Conservation (phyloP, 2,329 filamentous ascomycete genomes). For the Aspergillus caelatus region DNA sequence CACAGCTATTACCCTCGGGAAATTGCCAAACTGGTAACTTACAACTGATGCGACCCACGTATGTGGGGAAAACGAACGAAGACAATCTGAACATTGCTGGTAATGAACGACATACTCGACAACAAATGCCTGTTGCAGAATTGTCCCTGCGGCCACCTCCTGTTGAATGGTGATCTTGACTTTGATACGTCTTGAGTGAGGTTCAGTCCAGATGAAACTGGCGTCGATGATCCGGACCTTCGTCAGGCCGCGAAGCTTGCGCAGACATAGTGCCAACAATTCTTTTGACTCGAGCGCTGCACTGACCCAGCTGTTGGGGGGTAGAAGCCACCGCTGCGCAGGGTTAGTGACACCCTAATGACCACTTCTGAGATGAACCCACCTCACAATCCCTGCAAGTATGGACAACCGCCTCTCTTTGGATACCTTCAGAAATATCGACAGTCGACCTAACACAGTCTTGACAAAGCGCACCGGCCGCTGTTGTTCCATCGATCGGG, state of each 20-base stretch:
- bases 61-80: constrained; percentile 95
- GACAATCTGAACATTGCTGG: constrained; percentile 93
- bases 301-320: constrained; percentile 82
- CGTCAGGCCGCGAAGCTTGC: constrained; percentile 80
- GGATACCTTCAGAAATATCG: constrained; percentile 89
- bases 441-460: constrained; percentile 94
- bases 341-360: background rate
- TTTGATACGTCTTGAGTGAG: constrained; percentile 88
- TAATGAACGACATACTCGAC: constrained; percentile 87
- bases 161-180: constrained; percentile 93
- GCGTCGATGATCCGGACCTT: constrained; percentile 96
- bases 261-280: constrained; percentile 85
- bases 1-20: background rate
- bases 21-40: background rate
- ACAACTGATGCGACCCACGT: constrained; percentile 85
- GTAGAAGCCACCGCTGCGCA: constrained; percentile 73
- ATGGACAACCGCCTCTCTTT: constrained; percentile 85
- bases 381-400: constrained; percentile 88
- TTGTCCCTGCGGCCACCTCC: constrained; percentile 64
- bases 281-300: constrained; percentile 87
- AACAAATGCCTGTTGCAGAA: constrained; percentile 91
- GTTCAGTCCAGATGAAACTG: constrained; percentile 97
- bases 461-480: constrained; percentile 86
- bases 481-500: constrained; percentile 86
- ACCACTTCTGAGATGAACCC: background rate